phyloP scores from a whole-genome alignment of 768 basidiomycete genomes.

The Russula vinacea region DNA sequence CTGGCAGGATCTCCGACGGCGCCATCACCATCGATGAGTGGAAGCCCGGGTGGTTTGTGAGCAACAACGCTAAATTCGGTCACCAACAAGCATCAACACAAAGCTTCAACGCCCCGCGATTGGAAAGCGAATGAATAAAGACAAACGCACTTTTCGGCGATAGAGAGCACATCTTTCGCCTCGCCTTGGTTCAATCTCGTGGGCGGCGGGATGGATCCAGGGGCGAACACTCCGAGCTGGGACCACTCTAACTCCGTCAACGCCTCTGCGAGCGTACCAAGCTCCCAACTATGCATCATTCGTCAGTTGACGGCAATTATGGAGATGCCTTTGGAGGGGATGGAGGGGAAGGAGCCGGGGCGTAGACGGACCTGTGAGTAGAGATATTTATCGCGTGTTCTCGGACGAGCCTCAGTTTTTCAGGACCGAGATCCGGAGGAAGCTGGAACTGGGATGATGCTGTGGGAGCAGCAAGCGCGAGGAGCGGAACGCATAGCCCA shows the following conservation, averaged over 20 bases:
- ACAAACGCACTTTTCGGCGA: constrained; percentile 40
- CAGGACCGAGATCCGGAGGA: neutral
- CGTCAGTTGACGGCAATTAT: neutral
- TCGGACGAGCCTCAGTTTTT: neutral
- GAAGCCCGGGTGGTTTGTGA: constrained; percentile 38
- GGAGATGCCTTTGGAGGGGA: no score
- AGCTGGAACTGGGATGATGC: neutral
- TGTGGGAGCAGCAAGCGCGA: neutral
- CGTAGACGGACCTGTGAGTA: constrained; percentile 16
- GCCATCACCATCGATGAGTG: constrained; percentile 48
- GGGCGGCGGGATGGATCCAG: constrained; percentile 44
- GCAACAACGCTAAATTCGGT: constrained; percentile 39
- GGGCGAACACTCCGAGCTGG: constrained; percentile 48
- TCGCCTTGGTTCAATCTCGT: constrained; percentile 33
- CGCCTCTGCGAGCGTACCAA: constrained; percentile 55
- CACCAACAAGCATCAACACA: constrained; percentile 4
- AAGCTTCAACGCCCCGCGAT: neutral
- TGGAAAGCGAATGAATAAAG: neutral
- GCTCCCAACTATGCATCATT: constrained; percentile 48
- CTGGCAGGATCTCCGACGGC: constrained; percentile 63
- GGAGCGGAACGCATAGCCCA: constrained; percentile 3
- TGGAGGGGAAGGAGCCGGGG: neutral
- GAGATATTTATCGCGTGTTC: constrained; percentile 18
- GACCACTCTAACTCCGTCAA: constrained; percentile 52
- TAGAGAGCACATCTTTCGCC: constrained; percentile 43